A percentile compares a stretch with the other conserved stretches of the same genome.
These are phyloP conservation scores for Ormosia emarginata DNA, from an alignment of 306 rosid species.

Conservation along the genomic window DNA sequence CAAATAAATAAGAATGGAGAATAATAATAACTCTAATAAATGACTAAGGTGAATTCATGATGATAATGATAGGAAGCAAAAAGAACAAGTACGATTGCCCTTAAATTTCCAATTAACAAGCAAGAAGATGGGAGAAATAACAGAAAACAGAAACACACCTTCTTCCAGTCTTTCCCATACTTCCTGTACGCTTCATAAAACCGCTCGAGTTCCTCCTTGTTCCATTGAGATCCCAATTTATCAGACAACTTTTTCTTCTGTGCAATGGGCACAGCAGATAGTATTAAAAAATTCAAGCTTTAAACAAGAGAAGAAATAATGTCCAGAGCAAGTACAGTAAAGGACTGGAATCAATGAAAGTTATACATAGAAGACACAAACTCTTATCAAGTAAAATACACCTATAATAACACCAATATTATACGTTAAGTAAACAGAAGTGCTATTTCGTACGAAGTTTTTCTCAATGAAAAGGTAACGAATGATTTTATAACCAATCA, in stretches of 20 bases:
- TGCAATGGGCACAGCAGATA: slow-evolving; percentile 8
- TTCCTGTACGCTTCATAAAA: slow-evolving; percentile 90
- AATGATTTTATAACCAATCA: background rate
- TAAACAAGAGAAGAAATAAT: background rate
- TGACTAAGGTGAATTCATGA: background rate
- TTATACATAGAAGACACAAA: background rate
- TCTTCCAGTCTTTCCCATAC: slow-evolving; percentile 85
- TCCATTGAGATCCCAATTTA: slow-evolving; percentile 88
- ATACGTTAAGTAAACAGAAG: background rate
- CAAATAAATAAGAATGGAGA: slow-evolving; percentile 22
- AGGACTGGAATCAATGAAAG: background rate
- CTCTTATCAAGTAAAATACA: background rate
- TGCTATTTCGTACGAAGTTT: background rate
- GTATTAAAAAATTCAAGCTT: background rate
- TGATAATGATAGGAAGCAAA: background rate
- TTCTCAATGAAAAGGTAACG: background rate
- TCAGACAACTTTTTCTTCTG: slow-evolving; percentile 83
- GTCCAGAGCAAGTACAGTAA: slow-evolving; percentile 6
- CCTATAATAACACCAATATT: background rate
- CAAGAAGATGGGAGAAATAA: background rate
- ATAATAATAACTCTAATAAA: background rate
- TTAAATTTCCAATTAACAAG: background rate
- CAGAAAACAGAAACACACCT: slow-evolving; percentile 38
- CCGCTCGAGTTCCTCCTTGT: slow-evolving; percentile 64
- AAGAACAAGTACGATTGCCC: background rate